Base-by-base conservation (phyloP, 352 stramenopile genomes). In the Phytophthora brassicae region DNA sequence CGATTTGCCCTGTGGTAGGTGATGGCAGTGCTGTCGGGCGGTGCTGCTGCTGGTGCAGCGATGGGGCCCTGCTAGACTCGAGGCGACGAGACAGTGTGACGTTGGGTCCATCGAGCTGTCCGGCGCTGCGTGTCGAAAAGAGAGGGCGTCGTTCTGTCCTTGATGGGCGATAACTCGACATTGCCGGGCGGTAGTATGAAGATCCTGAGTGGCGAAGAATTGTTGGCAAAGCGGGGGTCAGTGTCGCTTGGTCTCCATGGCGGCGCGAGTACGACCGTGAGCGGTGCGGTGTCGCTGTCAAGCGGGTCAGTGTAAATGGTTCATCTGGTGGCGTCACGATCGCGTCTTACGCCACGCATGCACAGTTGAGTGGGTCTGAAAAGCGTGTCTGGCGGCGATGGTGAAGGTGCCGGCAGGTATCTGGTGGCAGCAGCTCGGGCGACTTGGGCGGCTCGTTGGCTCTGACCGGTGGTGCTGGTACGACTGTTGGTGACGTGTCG, bases 61-160 rank as follows among this genome's bases (percentile, higher is more conserved):
- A 13, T 8, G 31, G 16, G 31, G 31, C 16, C 8, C 16, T 38
- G 31, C 7, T 38, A 13, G 8, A 38, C 31, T 38, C 31, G 31
- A 38, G 31, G 31, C 31, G 31, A 13, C 8, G 31, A 11, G 31
- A 8, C 12, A 38, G 31, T 16, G 66, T 53, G 62, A 60, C n/a
- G 24, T 33, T 53, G 64, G 60, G 23, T 56, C 54, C 16, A 63
- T 74, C 44, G 55, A 63, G 23, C 49, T 74, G 42, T 49, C 56
- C 33, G 63, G 66, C 44, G 70, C 57, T 11, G 61, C 70, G 26
- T 77, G 47, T 39, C 44, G 33, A 59, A 16, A 17, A 56, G 59
- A 45, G 58, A 59, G 45, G 70, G 70, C 24, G 58, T 54, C 16
- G 39, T n/a, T 14, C 51, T 73, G 23, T 66, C 54, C 23, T 17